Evolutionary conservation across 2,329 filamentous ascomycete genomes (phyloP), one percentile per base, ranked within the genome.

Genomic region (Aureobasidium lini): DNA sequence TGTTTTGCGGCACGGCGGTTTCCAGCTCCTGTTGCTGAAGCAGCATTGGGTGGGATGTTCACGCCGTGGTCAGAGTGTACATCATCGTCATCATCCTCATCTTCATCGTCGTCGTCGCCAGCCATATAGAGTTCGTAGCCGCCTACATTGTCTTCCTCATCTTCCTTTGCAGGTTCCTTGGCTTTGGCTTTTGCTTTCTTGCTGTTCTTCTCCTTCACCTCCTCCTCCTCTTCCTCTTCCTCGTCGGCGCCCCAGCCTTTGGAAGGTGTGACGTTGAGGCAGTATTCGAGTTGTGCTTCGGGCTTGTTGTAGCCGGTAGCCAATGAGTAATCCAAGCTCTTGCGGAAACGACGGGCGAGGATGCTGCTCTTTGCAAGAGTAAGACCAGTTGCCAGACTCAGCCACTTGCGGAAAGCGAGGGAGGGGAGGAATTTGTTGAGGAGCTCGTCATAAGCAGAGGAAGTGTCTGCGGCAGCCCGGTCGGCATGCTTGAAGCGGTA

Each of bases 91-190:
- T 79, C 77, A 11, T 58, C 54, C 8, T 39, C 31, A 23, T 87
- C 86, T 40, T 91, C 88, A 52, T 92, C 89, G 56, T 79, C 74
- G 48, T 84, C 82, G 61, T 86, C 82, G 49, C 87, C 89, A 0
- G 90, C 92, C 91, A 96, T 96, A 80, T 96, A 96, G 61, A 96
- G 88, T 69, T 92, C 88, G 70, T 90, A 88, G 34, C 89, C 89
- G 59, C 89, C 89, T 1, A 89, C 84, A 63, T 77, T 75, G 61
- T 80, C 79, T 56, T 87, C 83, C 18, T 78, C 76, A 69, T 54
- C 66, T 62, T 60, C 64, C 60, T 56, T 66, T 62, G 29, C 36
- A 64, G 70, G 66, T 23, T 60, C 47, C 62, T 71, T 64, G 59
- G 36, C 59, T 64, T 76, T 71, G 44, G 65, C 67, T 44, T 74